Evolutionary conservation across 2,329 filamentous ascomycete species (phyloP).

Genomic region (Chaetomium olivaceum): DNA sequence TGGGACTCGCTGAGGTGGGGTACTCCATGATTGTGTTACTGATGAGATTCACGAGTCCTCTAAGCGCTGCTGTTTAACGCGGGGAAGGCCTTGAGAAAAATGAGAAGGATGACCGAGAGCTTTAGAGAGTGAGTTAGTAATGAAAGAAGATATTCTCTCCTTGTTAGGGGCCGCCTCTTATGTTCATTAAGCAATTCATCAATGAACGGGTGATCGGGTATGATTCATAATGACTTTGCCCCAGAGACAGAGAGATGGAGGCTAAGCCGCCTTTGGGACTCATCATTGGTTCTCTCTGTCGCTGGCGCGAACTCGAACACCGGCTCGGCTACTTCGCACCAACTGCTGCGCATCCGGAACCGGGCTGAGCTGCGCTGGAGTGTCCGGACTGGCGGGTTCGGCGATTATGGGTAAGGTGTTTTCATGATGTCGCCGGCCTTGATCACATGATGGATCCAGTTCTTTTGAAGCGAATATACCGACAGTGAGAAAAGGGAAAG

Average conservation of each 20-base stretch:
- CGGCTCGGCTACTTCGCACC: too few species aligned
- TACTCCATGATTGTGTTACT: not conserved
- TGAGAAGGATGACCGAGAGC: not conserved
- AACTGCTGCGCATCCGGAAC: not conserved
- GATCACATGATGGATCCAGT: not conserved
- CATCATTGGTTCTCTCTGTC: not conserved
- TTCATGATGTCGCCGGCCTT: not conserved
- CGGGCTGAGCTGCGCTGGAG: not conserved
- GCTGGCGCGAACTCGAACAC: not conserved
- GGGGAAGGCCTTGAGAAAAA: not conserved
- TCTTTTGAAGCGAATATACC: too few species aligned
- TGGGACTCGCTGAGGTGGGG: not conserved
- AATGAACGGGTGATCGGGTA: not conserved
- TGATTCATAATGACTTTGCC: conserved; percentile 4
- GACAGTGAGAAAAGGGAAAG: too few species aligned
- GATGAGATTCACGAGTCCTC: conserved; percentile 1
- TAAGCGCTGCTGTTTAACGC: not conserved
- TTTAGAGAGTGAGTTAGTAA: not conserved
- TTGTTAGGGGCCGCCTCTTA: not conserved
- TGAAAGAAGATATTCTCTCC: not conserved
- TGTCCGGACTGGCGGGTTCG: not conserved
- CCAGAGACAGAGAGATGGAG: not conserved
- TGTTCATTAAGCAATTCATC: not conserved
- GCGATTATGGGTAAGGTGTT: not conserved
- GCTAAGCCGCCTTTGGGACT: not conserved